A percentile compares a stretch with the other conserved stretches of the same genome.
Conservation (phyloP, 2,329 filamentous ascomycete species). For the Fusarium sp. region DNA sequence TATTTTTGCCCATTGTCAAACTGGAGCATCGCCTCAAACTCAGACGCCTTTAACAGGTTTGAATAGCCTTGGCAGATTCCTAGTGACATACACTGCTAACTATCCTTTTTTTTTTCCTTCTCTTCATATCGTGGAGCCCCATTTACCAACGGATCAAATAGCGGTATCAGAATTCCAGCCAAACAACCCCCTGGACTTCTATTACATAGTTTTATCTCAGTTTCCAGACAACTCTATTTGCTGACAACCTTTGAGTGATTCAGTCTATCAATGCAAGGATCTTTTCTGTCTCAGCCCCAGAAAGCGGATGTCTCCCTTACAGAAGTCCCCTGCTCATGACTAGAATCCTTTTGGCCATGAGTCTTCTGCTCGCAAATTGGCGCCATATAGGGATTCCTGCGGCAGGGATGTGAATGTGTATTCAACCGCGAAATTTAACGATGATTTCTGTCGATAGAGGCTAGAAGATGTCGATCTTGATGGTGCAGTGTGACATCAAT, state of each 20-base stretch:
- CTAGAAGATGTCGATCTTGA: not conserved
- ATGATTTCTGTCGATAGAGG: not conserved
- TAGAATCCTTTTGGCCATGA: not conserved
- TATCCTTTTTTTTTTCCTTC: no score
- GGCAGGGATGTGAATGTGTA: not conserved
- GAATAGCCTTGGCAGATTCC: slow-evolving; percentile 16
- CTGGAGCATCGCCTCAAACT: slow-evolving; percentile 19
- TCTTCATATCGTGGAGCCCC: slow-evolving; percentile 8
- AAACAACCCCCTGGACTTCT: not conserved
- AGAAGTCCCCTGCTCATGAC: not conserved
- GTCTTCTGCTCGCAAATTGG: not conserved
- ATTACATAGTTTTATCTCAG: not conserved
- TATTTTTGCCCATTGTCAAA: slow-evolving; percentile 1
- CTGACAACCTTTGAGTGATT: not conserved
- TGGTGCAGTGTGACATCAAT: not conserved
- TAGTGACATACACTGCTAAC: slow-evolving; percentile 4
- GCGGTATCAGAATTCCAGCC: slow-evolving; percentile 11
- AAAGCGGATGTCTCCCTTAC: not conserved
- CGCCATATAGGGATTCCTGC: not conserved
- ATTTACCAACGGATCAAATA: slow-evolving; percentile 1
- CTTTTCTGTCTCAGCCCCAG: slow-evolving; percentile 3
- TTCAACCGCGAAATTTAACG: not conserved
- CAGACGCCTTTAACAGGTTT: slow-evolving; percentile 18
- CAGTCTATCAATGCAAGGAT: not conserved
- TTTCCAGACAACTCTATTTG: not conserved